Base-by-base conservation (phyloP, 805 yeast genomes). In the Cyberlindnera saturnus region DNA sequence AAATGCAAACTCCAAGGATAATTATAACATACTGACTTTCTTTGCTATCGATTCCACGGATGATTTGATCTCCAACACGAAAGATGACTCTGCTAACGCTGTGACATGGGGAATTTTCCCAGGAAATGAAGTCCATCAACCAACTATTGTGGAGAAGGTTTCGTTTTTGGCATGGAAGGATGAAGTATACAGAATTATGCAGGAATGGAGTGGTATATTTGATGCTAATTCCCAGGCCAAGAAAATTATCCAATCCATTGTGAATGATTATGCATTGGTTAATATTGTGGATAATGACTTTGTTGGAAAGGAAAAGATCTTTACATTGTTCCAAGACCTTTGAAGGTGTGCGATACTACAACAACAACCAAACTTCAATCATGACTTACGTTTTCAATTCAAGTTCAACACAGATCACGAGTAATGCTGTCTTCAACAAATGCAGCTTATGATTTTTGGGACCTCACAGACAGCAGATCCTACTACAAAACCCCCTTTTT, bases 51-150 rank as follows among this genome's bases (percentile, higher is more conserved):
- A 75, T 54, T 58, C 66, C 30, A 75, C 78, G 3, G 79, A 75
- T 35, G 64, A 77, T 34, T 68, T 89, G 38, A 43, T 61, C 16
- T 77, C 95, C 39, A 90, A 90, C 63, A 79, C 88, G 38, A 74
- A 74, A 19, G 81, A 77, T 36, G 86, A 81, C 45, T 59, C 69
- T 32, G 89, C 95, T 50, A 90, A 87, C 59, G 96, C 98, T 8
- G 97, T 91, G 44, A 91, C 98, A 15, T 91, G 98, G 98, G 98
- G 98, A 49, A 88, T 90, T 43, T 89, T 87, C 78, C 97, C 98
- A 28, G 96, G 96, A 31, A 84, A 83, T 59, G 97, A 91, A 66
- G 86, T 91, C 42, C 74, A 87, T 50, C 97, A 91, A 67, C 97
- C 98, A 42, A 91, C 98, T 0, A 88, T 91, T 61, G 97, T 91